Percentiles rank a stretch among this genome's conserved stretches.
Conservation (phyloP, 768 basidiomycete species). For the Tulasnella sp. region DNA sequence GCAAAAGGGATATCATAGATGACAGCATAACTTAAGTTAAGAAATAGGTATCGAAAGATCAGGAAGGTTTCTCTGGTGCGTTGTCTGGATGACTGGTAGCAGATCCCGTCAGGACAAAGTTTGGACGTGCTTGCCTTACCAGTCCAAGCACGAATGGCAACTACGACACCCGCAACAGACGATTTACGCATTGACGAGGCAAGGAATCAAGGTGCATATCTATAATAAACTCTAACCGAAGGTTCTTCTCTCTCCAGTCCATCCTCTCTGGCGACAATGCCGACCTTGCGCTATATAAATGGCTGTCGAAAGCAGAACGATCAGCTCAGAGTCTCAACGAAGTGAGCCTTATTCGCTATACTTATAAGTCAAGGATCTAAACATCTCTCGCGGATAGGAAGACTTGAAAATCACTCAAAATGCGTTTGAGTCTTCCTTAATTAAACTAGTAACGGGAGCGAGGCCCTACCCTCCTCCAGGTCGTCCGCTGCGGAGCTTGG, state of each 20-base stretch:
- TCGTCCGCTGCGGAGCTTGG: slow-evolving; percentile 70
- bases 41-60: too few species aligned
- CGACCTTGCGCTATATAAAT: slow-evolving; percentile 77
- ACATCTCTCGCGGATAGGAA: slow-evolving; percentile 39
- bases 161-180: background rate
- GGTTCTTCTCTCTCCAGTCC: slow-evolving; percentile 37
- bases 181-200: background rate
- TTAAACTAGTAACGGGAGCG: slow-evolving; percentile 59
- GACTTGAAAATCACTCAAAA: slow-evolving; percentile 57
- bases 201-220: background rate
- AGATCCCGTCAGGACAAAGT: background rate
- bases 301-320: slow-evolving; percentile 63
- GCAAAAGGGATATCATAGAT: too few species aligned
- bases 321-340: slow-evolving; percentile 42
- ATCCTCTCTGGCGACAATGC: slow-evolving; percentile 66
- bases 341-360: slow-evolving; percentile 38
- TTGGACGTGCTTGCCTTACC: background rate
- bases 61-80: too few species aligned
- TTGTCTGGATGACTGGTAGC: background rate
- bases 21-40: too few species aligned
- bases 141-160: background rate
- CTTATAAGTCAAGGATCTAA: background rate
- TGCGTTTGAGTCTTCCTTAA: slow-evolving; percentile 51
- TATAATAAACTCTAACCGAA: background rate
- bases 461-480: slow-evolving; percentile 75